Evolutionary conservation across 768 basidiomycete genomes (phyloP), one percentile per base, ranked within the genome.

Genomic region (Kwoniella pini): DNA sequence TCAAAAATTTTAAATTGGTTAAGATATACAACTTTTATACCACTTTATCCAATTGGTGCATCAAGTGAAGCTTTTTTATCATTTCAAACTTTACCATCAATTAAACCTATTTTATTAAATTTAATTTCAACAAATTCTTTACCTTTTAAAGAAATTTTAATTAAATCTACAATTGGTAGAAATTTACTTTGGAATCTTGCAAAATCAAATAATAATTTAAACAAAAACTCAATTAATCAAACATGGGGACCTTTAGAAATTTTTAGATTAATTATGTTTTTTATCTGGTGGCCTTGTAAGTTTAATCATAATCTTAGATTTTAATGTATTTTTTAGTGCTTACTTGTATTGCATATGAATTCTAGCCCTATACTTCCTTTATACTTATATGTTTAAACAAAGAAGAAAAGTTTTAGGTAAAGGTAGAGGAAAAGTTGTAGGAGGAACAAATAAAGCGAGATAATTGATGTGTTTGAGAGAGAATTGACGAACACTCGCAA

Each of bases 21-120:
- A 33, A 91, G 95, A 55, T 99, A 98, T 83, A 89, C 92, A 19
- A 85, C 91, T 7, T 99, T 98, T 80, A 95, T 88, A 79, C 62
- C 92, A 46, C 84, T 97, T n/a, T 98, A 99, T 80, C 93, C 91
- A 4, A 76, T 92, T 22, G 96, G 96, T 44, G 95, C 96, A 0
- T 84, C 85, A 5, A 92, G 90, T 22, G 96, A 99, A 79, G 93
- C 92, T 0, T 85, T 88, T 75, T 82, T 95, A 57, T 88, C 87
- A 72, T 87, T 86, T 71, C 83, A 87, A 1, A 88, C 90, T 4
- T 83, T 96, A 30, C 88, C 89, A 64, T 27, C 80, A n/a, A 5
- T 42, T 19, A 42, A 12, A 42, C 51, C 59, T 1, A 4, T 30
- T 19, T 10, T 61, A 9, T 56, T 52, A 7, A 51, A 56, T 21